Evolutionary conservation across 768 basidiomycete species (phyloP).

Genomic region (Leccinum imitatum): DNA sequence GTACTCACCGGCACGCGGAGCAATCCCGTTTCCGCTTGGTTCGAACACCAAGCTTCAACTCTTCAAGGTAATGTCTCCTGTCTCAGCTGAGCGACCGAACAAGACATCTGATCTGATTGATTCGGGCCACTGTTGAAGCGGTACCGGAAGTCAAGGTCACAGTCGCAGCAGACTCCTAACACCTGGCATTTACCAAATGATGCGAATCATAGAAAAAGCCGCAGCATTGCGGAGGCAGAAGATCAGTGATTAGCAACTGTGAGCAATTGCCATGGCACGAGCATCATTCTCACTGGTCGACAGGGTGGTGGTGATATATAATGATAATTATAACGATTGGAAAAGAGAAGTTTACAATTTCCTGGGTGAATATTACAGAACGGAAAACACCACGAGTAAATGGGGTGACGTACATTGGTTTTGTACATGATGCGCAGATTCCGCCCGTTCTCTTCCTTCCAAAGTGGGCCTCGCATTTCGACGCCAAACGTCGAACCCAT

Average conservation of each 20-base stretch:
- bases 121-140: background rate
- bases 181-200: background rate
- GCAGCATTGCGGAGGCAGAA: background rate
- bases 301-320: background rate
- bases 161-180: background rate
- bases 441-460: background rate
- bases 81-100: background rate
- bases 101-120: background rate
- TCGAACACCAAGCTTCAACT: background rate
- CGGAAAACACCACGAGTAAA: background rate
- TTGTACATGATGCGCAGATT: background rate
- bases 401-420: conserved; percentile 3
- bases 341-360: conserved; percentile 7
- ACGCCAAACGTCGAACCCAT: background rate
- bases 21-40: background rate
- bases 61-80: background rate
- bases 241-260: background rate
- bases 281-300: background rate
- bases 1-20: background rate
- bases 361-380: background rate
- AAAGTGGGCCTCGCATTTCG: background rate
- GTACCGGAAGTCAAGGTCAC: background rate
- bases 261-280: background rate
- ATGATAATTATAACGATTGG: background rate
- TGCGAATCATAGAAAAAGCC: background rate